Conservation (phyloP, 2,329 filamentous ascomycete species). For the Aspergillus sergii region DNA sequence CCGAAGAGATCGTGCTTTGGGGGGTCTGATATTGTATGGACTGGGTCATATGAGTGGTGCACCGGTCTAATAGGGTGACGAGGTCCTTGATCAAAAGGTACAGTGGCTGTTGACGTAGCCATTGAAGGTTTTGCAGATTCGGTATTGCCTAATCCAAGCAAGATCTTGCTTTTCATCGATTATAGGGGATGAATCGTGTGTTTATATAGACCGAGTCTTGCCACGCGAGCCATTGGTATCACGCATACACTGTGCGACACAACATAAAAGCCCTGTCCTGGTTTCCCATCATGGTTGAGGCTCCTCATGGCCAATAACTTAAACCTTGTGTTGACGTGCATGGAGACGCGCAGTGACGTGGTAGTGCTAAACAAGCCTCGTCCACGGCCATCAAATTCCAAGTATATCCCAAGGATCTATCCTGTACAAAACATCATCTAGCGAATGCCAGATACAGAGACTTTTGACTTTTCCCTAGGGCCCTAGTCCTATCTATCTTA, state of each 20-base stretch:
- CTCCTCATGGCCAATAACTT: background rate
- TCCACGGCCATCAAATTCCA: background rate
- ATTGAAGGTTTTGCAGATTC: background rate
- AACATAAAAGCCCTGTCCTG: background rate
- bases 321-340: background rate
- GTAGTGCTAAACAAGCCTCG: background rate
- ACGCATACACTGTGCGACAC: background rate
- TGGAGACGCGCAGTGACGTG: background rate
- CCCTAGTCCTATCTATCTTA: background rate
- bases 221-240: background rate
- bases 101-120: background rate
- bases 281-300: too few species aligned
- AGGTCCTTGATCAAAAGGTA: background rate
- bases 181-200: background rate
- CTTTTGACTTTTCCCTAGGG: background rate
- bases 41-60: background rate
- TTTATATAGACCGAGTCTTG: background rate
- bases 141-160: too few species aligned
- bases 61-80: background rate
- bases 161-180: background rate
- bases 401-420: background rate
- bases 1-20: background rate
- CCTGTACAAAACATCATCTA: background rate
- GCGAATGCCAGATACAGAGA: background rate
- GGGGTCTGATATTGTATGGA: background rate